Percentiles rank a stretch among this genome's conserved stretches.
phyloP scores from a whole-genome alignment of 331 rosid species.

The Malus hybrid region DNA sequence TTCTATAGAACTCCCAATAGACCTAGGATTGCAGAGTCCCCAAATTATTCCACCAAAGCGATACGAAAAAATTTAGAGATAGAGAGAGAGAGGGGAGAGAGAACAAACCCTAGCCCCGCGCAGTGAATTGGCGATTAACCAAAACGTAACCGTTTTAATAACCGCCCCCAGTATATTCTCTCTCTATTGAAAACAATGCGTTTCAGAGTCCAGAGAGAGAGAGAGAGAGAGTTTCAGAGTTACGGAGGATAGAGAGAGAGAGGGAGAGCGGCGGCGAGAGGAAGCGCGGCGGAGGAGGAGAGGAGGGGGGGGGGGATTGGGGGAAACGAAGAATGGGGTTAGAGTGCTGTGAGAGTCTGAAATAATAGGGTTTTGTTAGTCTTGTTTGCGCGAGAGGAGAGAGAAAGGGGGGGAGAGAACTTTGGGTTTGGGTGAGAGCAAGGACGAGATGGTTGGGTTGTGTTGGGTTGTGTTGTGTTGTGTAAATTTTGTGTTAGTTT shows the following conservation, averaged over 20 bases:
- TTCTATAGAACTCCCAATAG: constrained; percentile 4
- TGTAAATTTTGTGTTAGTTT: background rate
- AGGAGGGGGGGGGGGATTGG: background rate
- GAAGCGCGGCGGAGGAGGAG: background rate
- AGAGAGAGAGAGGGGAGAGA: background rate
- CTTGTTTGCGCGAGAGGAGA: background rate
- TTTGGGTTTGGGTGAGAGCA: too few relatives aligned
- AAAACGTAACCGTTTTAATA: constrained; percentile 52
- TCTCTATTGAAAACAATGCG: constrained; percentile 40
- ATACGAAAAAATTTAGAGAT: constrained; percentile 5
- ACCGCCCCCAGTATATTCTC: constrained; percentile 30
- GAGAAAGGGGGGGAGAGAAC: background rate
- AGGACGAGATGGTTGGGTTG: too few relatives aligned
- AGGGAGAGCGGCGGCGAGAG: constrained; percentile 3
- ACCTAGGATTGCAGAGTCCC: constrained; percentile 41
- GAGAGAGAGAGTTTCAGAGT: constrained; percentile 2
- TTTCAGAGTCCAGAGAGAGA: background rate
- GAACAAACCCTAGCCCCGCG: constrained; percentile 64
- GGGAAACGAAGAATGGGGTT: constrained; percentile 22
- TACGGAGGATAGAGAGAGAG: background rate
- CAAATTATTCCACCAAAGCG: background rate
- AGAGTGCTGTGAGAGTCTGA: background rate
- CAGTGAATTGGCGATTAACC: constrained; percentile 27
- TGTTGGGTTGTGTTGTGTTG: too few relatives aligned
- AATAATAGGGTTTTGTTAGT: constrained; percentile 61